phyloP scores from a whole-genome alignment of 148 eudicot genomes.

The Amaranthus palmeri region DNA sequence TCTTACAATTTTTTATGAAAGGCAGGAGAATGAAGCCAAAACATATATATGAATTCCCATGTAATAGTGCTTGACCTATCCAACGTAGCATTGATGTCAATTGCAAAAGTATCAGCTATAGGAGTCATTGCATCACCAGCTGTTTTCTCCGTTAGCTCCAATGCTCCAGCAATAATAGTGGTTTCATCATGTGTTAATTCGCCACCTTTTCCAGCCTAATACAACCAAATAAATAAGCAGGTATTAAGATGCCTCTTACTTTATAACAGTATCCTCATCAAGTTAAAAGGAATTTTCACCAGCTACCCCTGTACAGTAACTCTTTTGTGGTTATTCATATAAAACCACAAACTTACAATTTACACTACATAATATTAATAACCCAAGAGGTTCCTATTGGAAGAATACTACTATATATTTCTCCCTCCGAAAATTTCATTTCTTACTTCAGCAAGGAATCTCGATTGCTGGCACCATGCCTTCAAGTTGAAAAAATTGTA shows the following conservation, averaged over 20 bases:
- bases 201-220: slow-evolving; percentile 94
- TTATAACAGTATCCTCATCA: too few species aligned
- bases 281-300: too few species aligned
- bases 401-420: too few species aligned
- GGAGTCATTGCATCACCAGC: slow-evolving; percentile 91
- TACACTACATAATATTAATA: too few species aligned
- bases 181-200: slow-evolving; percentile 94
- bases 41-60: not conserved
- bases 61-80: slow-evolving; percentile 47
- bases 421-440: not conserved
- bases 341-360: too few species aligned
- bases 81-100: slow-evolving; percentile 76
- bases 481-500: slow-evolving; percentile 1
- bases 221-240: not conserved
- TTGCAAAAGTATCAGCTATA: slow-evolving; percentile 62
- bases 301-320: too few species aligned
- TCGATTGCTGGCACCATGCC: not conserved
- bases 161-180: slow-evolving; percentile 91
- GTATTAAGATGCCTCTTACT: too few species aligned
- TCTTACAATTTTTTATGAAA: not conserved
- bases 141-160: slow-evolving; percentile 69
- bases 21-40: not conserved
- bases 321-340: too few species aligned
- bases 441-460: not conserved
- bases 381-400: too few species aligned